phyloP scores from a whole-genome alignment of 1,284 basidiomycete genomes.

The Papiliotrema nemorosa region DNA sequence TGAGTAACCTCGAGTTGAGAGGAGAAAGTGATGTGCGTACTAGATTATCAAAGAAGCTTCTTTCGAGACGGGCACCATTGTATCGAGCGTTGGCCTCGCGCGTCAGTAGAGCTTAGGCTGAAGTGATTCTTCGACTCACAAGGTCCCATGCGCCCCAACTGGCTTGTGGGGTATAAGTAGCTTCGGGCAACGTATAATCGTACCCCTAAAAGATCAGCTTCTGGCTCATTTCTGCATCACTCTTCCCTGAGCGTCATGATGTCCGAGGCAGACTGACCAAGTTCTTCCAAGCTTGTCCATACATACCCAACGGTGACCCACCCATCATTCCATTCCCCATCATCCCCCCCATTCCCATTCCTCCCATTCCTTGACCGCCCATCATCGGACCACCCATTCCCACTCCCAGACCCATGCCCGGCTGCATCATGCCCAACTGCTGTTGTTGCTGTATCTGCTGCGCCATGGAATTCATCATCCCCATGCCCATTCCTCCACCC shows the following conservation, averaged over 20 bases:
- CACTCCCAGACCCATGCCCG: conserved; percentile 32
- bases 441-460: background rate
- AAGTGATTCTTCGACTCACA: conserved; percentile 14
- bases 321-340: conserved; percentile 11
- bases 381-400: conserved; percentile 10
- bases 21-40: conserved; percentile 19
- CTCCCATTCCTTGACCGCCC: conserved; percentile 11
- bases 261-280: conserved; percentile 17
- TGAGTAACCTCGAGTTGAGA: background rate
- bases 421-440: conserved; percentile 5
- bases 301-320: conserved; percentile 1
- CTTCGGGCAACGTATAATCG: conserved; percentile 32
- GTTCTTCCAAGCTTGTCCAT: conserved; percentile 23
- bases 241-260: too few relatives aligned
- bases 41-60: conserved; percentile 43
- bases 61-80: conserved; percentile 27
- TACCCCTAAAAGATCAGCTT: conserved; percentile 24
- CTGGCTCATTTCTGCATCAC: background rate
- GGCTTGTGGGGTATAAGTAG: conserved; percentile 29
- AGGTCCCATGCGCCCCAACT: conserved; percentile 40
- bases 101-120: background rate
- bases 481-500: conserved; percentile 13
- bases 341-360: background rate
- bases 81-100: conserved; percentile 35
- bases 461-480: background rate